Conservation (phyloP, 2,329 filamentous ascomycete genomes). For the Pseudopithomyces maydicus region DNA sequence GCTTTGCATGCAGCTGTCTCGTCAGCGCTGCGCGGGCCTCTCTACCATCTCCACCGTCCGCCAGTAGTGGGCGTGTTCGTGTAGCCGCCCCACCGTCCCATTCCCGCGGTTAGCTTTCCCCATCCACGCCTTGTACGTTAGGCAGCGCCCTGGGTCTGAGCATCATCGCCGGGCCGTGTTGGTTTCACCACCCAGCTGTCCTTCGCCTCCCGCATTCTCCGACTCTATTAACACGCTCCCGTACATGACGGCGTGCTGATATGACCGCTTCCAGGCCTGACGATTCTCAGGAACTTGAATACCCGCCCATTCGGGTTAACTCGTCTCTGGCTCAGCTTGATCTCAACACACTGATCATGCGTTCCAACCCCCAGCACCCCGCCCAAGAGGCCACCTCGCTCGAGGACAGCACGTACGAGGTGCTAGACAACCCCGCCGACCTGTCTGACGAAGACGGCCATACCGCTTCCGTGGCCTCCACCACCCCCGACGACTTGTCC, state of each 20-base stretch:
- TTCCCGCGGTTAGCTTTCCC: constrained; percentile 22
- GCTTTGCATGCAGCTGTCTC: not conserved
- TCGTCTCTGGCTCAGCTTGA: constrained; percentile 36
- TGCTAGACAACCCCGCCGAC: constrained; percentile 31
- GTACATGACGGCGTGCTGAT: constrained; percentile 27
- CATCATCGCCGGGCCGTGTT: constrained; percentile 1
- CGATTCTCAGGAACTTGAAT: constrained; percentile 35
- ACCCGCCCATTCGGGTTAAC: constrained; percentile 38
- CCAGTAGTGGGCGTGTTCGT: constrained; percentile 10
- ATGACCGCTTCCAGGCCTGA: constrained; percentile 35
- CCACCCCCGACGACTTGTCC: constrained; percentile 41
- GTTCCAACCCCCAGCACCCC: constrained; percentile 30
- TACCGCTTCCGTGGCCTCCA: constrained; percentile 44
- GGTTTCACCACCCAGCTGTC: constrained; percentile 6
- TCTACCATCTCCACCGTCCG: not conserved
- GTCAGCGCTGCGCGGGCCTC: not conserved
- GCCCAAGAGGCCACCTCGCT: constrained; percentile 37
- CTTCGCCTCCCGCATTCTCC: not conserved
- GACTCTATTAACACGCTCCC: constrained; percentile 4
- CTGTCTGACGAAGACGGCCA: constrained; percentile 45
- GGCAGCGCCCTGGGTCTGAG: constrained; percentile 21
- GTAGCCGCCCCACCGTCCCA: constrained; percentile 16
- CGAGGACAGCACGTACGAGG: constrained; percentile 44
- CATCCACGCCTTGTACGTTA: constrained; percentile 18
- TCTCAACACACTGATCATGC: constrained; percentile 43